Evolutionary conservation across 345 rosid genomes (phyloP).

Genomic region (Linum trigynum): DNA sequence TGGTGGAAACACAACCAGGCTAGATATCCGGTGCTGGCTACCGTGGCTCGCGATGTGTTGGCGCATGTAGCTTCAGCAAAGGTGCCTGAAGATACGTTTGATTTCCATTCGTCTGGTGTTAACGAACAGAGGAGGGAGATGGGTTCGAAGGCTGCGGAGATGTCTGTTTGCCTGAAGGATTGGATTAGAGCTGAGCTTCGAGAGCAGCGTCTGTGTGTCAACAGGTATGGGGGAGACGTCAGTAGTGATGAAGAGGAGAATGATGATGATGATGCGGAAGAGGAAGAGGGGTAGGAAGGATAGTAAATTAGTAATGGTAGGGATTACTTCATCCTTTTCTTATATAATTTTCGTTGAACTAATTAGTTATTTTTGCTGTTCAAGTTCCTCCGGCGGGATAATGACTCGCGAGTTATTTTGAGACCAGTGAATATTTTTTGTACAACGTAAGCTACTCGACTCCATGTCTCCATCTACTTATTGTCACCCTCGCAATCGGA

Average conservation of each 20-base stretch:
- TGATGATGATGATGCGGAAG: not conserved
- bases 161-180: not conserved
- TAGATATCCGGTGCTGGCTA: not conserved
- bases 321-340: too few species aligned
- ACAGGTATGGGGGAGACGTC: too few species aligned
- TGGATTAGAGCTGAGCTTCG: not conserved
- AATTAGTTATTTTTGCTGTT: too few species aligned
- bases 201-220: not conserved
- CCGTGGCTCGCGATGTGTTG: not conserved
- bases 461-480: too few species aligned
- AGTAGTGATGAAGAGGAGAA: not conserved
- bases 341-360: too few species aligned
- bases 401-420: too few species aligned
- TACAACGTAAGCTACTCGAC: too few species aligned
- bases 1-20: not conserved
- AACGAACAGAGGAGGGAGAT: not conserved
- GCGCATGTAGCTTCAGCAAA: not conserved
- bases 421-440: too few species aligned
- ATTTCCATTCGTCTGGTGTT: not conserved
- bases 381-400: too few species aligned
- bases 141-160: not conserved
- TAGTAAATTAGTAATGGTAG: too few species aligned
- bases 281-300: too few species aligned
- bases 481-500: too few species aligned
- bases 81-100: not conserved